Evolutionary conservation across 805 yeast genomes (phyloP).

Genomic region (Ogataea ramenticola): DNA sequence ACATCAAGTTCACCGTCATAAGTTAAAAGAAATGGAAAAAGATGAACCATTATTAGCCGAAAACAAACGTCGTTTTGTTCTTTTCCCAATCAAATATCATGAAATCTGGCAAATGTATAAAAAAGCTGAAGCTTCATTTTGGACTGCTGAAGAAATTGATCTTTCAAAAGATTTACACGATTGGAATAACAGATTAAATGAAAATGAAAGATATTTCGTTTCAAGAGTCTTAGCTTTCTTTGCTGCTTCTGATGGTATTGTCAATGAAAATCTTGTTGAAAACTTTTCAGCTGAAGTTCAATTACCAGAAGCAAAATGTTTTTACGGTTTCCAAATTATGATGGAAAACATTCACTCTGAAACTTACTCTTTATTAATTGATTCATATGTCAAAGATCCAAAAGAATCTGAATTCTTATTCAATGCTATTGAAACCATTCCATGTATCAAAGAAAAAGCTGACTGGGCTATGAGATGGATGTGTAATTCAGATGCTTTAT

Average conservation of each 20-base stretch:
- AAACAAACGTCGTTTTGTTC: conserved; percentile 82
- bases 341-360: conserved; percentile 99
- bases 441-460: conserved; percentile 94
- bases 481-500: conserved; percentile 76
- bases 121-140: conserved; percentile 98
- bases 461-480: conserved; percentile 99
- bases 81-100: conserved; percentile 94
- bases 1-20: conserved; percentile 67
- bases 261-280: conserved; percentile 94
- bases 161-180: conserved; percentile 84
- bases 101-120: conserved; percentile 99
- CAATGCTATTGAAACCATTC: conserved; percentile 94
- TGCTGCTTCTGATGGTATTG: conserved; percentile 98
- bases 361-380: conserved; percentile 91
- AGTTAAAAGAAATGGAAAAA: conserved; percentile 67
- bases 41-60: conserved; percentile 85
- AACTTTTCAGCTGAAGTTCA: conserved; percentile 97
- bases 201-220: conserved; percentile 87
- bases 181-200: conserved; percentile 86
- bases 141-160: conserved; percentile 99
- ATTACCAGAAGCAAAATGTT: conserved; percentile 95
- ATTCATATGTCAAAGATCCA: conserved; percentile 93
- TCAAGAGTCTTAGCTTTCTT: conserved; percentile 94
- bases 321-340: conserved; percentile 99
- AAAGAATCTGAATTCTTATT: conserved; percentile 84